Percentiles rank a stretch among this genome's conserved stretches.
Conservation (phyloP, 2,329 filamentous ascomycete species). For the Onygena corvina region DNA sequence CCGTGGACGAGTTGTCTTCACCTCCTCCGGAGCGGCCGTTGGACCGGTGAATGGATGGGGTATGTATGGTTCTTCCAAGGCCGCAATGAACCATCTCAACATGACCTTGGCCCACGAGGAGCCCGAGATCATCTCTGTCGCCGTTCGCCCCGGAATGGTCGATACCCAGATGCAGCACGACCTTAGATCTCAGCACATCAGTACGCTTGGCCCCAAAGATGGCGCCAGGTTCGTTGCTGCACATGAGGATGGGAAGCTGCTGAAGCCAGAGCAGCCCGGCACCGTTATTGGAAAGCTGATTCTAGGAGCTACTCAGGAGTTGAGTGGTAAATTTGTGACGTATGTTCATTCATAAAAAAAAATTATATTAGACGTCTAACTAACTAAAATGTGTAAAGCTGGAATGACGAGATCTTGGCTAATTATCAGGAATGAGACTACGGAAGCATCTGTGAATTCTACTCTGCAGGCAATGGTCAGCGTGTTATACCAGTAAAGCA, state of each 20-base stretch:
- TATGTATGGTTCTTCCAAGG: conserved; percentile 71
- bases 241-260: conserved; percentile 57
- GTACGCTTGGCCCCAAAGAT: conserved; percentile 36
- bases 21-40: conserved; percentile 64
- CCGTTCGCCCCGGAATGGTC: conserved; percentile 66
- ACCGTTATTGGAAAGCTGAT: conserved; percentile 73
- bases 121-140: conserved; percentile 57
- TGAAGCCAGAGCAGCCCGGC: conserved; percentile 74
- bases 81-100: conserved; percentile 68
- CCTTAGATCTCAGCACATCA: conserved; percentile 56
- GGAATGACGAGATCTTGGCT: conserved; percentile 35
- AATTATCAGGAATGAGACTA: conserved; percentile 31
- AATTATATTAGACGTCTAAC: neutral
- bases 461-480: neutral
- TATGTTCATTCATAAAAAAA: conserved; percentile 17
- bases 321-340: conserved; percentile 62
- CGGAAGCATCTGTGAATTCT: neutral
- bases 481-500: neutral
- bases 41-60: conserved; percentile 61
- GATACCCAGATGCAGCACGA: conserved; percentile 86
- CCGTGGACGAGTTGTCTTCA: conserved; percentile 61
- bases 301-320: conserved; percentile 48
- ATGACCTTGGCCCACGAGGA: conserved; percentile 65
- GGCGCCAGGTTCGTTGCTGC: conserved; percentile 54
- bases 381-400: conserved; percentile 28